Evolutionary conservation across 495 filamentous ascomycete species (phyloP).

Genomic region (Halenospora varia): DNA sequence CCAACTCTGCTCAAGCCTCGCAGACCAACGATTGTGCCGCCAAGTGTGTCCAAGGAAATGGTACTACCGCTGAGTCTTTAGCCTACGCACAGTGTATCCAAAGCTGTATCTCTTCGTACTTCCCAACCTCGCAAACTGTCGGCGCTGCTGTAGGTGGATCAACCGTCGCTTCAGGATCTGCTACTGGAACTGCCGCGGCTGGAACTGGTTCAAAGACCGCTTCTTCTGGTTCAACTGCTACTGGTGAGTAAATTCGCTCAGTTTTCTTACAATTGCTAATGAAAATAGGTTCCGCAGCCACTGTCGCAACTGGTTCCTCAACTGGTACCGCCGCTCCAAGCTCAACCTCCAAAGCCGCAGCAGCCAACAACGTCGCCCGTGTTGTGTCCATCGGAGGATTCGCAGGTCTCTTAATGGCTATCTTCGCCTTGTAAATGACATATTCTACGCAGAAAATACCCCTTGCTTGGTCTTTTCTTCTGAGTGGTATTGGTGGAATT

Average conservation of each 20-base stretch:
- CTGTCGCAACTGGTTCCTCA: neutral
- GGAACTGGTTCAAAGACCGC: neutral
- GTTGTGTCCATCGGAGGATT: neutral
- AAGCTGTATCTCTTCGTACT: neutral
- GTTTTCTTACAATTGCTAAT: too few relatives aligned
- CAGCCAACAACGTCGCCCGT: neutral
- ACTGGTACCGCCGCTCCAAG: neutral
- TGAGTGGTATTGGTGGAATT: neutral
- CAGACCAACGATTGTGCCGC: neutral
- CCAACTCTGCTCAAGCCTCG: neutral
- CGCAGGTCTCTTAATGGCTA: neutral
- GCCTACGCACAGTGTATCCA: neutral
- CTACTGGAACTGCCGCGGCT: neutral
- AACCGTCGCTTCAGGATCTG: neutral
- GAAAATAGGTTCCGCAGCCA: neutral
- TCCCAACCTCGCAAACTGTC: neutral
- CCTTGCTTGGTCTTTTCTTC: neutral
- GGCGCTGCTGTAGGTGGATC: neutral
- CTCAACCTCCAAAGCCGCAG: slow-evolving; percentile 1
- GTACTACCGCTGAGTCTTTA: neutral
- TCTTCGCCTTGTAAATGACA: neutral
- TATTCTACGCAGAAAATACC: neutral
- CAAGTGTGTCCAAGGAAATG: slow-evolving; percentile 1
- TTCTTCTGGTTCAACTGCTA: neutral
- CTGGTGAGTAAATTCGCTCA: neutral